phyloP scores from a whole-genome alignment of 2,329 filamentous ascomycete species.

The Fusarium agapanthi region DNA sequence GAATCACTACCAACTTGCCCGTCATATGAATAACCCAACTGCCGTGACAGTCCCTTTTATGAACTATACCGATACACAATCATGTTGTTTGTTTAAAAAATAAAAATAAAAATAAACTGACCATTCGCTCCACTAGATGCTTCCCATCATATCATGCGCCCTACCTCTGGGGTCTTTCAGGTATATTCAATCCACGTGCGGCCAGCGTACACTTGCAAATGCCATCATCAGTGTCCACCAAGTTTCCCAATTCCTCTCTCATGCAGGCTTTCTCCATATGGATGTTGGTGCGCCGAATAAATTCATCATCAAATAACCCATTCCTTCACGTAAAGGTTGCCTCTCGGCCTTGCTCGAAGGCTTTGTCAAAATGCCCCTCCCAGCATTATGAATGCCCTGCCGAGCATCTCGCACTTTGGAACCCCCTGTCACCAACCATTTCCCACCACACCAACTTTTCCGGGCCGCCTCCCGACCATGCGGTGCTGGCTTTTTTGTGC shows the following conservation, averaged over 20 bases:
- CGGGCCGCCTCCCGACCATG: conserved; percentile 18
- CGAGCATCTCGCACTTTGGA: conserved; percentile 10
- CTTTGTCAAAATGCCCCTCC: conserved; percentile 3
- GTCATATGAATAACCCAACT: not conserved
- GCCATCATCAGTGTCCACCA: conserved; percentile 7
- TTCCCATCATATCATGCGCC: conserved; percentile 22
- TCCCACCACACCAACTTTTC: conserved; percentile 22
- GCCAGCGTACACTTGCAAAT: conserved; percentile 30
- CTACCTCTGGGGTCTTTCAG: conserved; percentile 15
- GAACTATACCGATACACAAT: not conserved
- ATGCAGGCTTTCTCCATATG: not conserved
- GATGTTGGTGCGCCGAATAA: conserved; percentile 21
- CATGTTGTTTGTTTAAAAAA: not conserved
- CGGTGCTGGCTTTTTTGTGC: conserved; percentile 1
- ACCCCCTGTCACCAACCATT: conserved; percentile 10
- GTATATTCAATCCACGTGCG: conserved; percentile 35
- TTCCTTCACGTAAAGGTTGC: not conserved
- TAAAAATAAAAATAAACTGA: not conserved
- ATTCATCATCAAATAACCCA: conserved; percentile 5
- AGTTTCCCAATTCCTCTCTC: not conserved
- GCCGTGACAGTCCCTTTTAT: not conserved
- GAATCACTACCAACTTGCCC: not conserved
- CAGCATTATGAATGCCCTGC: conserved; percentile 3
- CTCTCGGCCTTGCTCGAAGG: not conserved
- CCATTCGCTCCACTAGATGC: conserved; percentile 15